These are phyloP conservation scores for Mrakiaceae sp. DNA, from an alignment of 1,284 basidiomycete genomes.

Conservation along the genomic window DNA sequence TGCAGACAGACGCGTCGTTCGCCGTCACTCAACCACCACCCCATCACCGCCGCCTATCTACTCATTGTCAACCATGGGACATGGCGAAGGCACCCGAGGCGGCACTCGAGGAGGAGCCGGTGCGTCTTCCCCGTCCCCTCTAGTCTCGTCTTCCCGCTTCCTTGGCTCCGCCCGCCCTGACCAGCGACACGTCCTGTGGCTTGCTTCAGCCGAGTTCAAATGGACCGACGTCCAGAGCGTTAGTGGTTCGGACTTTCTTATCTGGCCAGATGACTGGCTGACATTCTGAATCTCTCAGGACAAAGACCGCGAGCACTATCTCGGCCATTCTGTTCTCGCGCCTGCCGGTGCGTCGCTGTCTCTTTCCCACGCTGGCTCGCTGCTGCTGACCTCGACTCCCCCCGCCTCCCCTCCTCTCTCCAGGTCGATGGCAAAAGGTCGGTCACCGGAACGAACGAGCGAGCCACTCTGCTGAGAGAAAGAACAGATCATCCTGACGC, in stretches of 20 bases:
- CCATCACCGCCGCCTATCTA: no score
- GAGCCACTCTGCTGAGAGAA: no score
- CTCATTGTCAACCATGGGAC: no score
- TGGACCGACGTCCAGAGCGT: constrained; percentile 13
- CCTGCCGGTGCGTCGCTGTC: constrained; percentile 7
- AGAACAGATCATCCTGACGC: constrained; percentile 11
- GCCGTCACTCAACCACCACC: no score
- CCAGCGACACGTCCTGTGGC: background rate
- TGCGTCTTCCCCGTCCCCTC: background rate
- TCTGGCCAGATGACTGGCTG: background rate
- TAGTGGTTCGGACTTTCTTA: background rate
- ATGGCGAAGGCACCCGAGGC: background rate
- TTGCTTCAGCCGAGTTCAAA: constrained; percentile 14
- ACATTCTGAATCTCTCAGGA: background rate
- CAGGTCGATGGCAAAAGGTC: constrained; percentile 73
- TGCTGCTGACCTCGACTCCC: background rate
- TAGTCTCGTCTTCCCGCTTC: background rate
- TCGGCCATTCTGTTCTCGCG: constrained; percentile 16
- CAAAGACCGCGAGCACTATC: constrained; percentile 16
- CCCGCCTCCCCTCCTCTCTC: background rate
- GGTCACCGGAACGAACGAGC: background rate
- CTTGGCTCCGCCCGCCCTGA: background rate
- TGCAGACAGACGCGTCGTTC: no score
- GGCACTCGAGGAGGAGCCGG: constrained; percentile 16
- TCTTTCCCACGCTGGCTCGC: background rate